Evolutionary conservation across 768 basidiomycete species (phyloP), one percentile per base, ranked within the genome.

Genomic region (Rhodotorula graminis): DNA sequence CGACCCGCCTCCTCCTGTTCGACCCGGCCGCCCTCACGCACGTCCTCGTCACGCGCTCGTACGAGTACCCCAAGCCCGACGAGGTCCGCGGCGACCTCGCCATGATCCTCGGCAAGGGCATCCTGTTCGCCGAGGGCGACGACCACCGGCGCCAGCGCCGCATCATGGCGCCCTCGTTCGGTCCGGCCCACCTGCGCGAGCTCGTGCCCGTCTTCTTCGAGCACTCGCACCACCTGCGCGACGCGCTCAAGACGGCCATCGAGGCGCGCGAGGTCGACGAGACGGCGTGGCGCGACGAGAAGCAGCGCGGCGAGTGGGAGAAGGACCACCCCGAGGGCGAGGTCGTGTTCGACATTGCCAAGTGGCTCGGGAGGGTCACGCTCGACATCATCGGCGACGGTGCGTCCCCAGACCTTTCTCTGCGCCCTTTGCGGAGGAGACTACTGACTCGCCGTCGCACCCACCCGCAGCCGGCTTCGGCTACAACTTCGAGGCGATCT

Each of bases 361-460:
- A 64, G 19, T 82, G 78, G 77, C 65, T 83, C 11, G 78, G 77
- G 2, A 75, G 81, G 57, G 60, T 77, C 15, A 82, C 83, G 0
- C 73, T 83, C 40, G 77, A 78, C 57, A 71, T 77, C 47, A 74
- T 78, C 64, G 77, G 75, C 25, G 53, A 64, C 29, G 66, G 72
- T 61, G 67, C 65, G 42, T 57, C 59, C 23, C 23, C 58, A n/a
- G n/a, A n/a, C n/a, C 46, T 27, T 16, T 37, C 14, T 18, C 25
- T 42, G 16, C 47, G 3, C 31, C 6, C 8, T 52, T 27, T 27
- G 14, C 37, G 23, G 18, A 29, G 23, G 16, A 16, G 25, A 25
- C 5, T 12, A 27, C 58, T n/a, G 3, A 57, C 42, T 3, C 7
- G 19, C 19, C 50, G 6, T 37, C 27, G 0, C 6, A 11, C n/a